Evolutionary conservation across 805 yeast genomes (phyloP).

Genomic region (Trichomonascus vanleenenianus): DNA sequence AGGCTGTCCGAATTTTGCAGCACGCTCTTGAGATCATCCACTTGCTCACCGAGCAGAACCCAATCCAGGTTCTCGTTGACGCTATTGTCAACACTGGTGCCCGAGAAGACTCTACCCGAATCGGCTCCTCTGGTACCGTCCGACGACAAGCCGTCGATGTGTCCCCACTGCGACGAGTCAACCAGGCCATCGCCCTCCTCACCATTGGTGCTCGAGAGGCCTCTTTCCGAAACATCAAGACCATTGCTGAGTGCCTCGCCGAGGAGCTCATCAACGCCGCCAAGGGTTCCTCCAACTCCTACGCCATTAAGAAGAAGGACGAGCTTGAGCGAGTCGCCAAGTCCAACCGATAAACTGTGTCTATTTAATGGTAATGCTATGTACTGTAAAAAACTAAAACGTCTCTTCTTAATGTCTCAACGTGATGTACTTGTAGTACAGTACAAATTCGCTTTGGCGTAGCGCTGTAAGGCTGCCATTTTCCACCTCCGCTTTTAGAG

Average conservation of each 20-base stretch:
- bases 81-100: slow-evolving; percentile 99
- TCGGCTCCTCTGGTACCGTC: slow-evolving; percentile 99
- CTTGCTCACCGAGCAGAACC: slow-evolving; percentile 98
- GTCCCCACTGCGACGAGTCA: slow-evolving; percentile 99
- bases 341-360: slow-evolving; percentile 85
- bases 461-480: no score
- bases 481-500: no score
- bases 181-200: slow-evolving; percentile 96
- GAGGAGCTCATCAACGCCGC: slow-evolving; percentile 99
- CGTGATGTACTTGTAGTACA: no score
- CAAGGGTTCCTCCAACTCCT: slow-evolving; percentile 99
- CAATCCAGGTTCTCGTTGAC: slow-evolving; percentile 97
- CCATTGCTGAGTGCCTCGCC: slow-evolving; percentile 99
- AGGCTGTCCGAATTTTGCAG: slow-evolving; percentile 99
- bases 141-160: slow-evolving; percentile 99
- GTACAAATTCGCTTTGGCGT: no score
- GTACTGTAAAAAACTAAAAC: background rate
- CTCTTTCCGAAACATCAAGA: slow-evolving; percentile 99
- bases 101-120: slow-evolving; percentile 99
- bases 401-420: background rate
- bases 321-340: slow-evolving; percentile 99
- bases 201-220: slow-evolving; percentile 99
- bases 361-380: slow-evolving; percentile 2
- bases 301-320: slow-evolving; percentile 99
- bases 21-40: slow-evolving; percentile 97